phyloP scores from a whole-genome alignment of 2,329 filamentous ascomycete genomes.

The Hypoxylon sp. region DNA sequence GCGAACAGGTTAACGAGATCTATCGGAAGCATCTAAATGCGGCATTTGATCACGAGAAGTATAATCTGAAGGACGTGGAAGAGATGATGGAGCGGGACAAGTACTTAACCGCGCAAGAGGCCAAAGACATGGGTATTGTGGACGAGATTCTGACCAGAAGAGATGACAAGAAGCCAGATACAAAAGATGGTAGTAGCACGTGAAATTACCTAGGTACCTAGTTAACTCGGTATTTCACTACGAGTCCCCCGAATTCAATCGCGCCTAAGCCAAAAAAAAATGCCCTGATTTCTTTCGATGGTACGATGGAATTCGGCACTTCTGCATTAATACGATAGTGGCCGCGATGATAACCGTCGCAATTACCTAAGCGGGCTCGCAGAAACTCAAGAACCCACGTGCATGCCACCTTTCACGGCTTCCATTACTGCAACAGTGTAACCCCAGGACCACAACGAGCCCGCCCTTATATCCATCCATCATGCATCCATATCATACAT shows the following conservation, averaged over 20 bases:
- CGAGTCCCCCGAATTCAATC: conserved; percentile 8
- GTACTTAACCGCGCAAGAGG: conserved; percentile 91
- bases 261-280: conserved; percentile 10
- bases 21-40: conserved; percentile 89
- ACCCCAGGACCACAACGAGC: conserved; percentile 4
- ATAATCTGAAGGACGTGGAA: conserved; percentile 86
- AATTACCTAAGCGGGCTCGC: conserved; percentile 32
- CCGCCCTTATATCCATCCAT: background rate
- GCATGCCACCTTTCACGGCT: conserved; percentile 7
- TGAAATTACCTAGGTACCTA: conserved; percentile 6
- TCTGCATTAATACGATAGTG: conserved; percentile 21
- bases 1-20: conserved; percentile 89
- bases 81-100: conserved; percentile 97
- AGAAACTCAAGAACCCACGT: conserved; percentile 25
- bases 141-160: conserved; percentile 86
- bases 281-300: conserved; percentile 13
- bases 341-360: conserved; percentile 11
- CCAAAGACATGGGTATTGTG: conserved; percentile 89
- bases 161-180: conserved; percentile 56
- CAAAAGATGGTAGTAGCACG: conserved; percentile 24
- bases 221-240: background rate
- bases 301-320: conserved; percentile 25
- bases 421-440: conserved; percentile 1
- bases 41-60: conserved; percentile 80
- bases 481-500: background rate